Conservation (phyloP, 2,329 filamentous ascomycete species). For the Aureobasidium zeae region DNA sequence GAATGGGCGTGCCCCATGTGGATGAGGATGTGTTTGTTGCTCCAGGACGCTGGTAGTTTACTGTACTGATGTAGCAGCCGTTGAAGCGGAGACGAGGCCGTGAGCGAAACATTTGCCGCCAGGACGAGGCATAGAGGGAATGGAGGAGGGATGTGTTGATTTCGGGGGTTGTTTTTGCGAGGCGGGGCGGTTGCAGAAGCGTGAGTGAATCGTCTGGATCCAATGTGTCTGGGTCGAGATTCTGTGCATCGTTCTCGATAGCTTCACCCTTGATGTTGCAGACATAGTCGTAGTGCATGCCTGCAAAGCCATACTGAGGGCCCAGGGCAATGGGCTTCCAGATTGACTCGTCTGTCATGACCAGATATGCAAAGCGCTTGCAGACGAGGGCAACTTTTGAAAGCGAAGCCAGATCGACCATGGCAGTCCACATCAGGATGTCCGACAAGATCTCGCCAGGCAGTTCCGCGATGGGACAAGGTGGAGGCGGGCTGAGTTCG, state of each 20-base stretch:
- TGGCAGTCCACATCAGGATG: constrained; percentile 63
- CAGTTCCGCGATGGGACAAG: constrained; percentile 68
- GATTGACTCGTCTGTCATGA: constrained; percentile 72
- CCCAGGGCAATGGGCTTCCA: constrained; percentile 72
- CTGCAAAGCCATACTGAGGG: constrained; percentile 63
- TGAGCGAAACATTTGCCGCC: constrained; percentile 62
- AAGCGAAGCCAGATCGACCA: constrained; percentile 67
- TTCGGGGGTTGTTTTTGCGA: constrained; percentile 14
- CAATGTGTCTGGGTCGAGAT: background rate
- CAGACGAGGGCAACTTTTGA: constrained; percentile 70
- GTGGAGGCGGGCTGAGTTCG: constrained; percentile 61
- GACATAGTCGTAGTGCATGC: constrained; percentile 74
- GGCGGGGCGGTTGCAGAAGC: constrained; percentile 13
- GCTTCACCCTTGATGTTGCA: constrained; percentile 48
- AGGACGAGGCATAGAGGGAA: constrained; percentile 29
- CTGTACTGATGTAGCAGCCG: constrained; percentile 91
- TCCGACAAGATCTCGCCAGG: constrained; percentile 80
- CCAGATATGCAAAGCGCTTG: constrained; percentile 76
- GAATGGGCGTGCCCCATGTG: constrained; percentile 73
- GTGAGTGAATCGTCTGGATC: background rate
- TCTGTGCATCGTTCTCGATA: constrained; percentile 17
- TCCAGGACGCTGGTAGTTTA: constrained; percentile 85
- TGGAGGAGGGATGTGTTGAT: constrained; percentile 24
- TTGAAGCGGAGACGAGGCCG: constrained; percentile 88
- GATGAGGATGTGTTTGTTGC: constrained; percentile 59